Base-by-base conservation (phyloP, 257 asterid genomes). In the Przewalskia tangutica region DNA sequence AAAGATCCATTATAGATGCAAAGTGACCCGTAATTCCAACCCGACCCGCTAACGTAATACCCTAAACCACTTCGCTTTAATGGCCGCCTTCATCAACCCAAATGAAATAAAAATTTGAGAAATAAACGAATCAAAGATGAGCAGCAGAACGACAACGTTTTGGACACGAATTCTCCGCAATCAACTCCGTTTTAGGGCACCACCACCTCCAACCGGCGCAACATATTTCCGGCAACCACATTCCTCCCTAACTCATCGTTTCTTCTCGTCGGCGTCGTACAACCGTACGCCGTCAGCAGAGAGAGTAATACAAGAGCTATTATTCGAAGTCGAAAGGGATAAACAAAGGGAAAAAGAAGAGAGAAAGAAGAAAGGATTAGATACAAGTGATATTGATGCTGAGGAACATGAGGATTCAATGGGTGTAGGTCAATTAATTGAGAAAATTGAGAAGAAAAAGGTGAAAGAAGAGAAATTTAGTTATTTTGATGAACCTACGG, bases 401-500 rank as follows among this genome's bases (percentile, higher is more conserved):
- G 93, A 89, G 70, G 92, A 86, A 12, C 91, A 87, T 32, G 89
- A 84, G 82, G 97, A 93, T 80, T 88, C 58, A 81, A 65, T 88
- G 86, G 91, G 92, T 11, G 88, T 88, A 7, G 88, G 82, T 10
- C 86, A 90, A 12, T 64, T 88, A 71, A 85, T 92, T 27, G 94
- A 89, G 82, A 91, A 84, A 59, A 86, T 84, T 27, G 91, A 88
- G 85, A 92, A 73, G 87, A 86, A 82, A 89, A 88, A 87, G 76
- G 63, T 77, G 5, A 89, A 88, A 70, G 89, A 85, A 40, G 87
- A 82, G 23, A 89, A 82, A 2, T 66, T 83, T 14, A 34, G 75
- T 10, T 50, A 70, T 50, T 85, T 84, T 42, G 97, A 92, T 87
- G 97, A 91, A 88, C 75, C 78, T 11, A 91, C 90, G 17, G 98